Percentiles rank a stretch among this genome's conserved stretches.
These are phyloP conservation scores for Kregervanrija pseudodelftensis DNA, from an alignment of 805 yeast genomes.

Conservation along the genomic window DNA sequence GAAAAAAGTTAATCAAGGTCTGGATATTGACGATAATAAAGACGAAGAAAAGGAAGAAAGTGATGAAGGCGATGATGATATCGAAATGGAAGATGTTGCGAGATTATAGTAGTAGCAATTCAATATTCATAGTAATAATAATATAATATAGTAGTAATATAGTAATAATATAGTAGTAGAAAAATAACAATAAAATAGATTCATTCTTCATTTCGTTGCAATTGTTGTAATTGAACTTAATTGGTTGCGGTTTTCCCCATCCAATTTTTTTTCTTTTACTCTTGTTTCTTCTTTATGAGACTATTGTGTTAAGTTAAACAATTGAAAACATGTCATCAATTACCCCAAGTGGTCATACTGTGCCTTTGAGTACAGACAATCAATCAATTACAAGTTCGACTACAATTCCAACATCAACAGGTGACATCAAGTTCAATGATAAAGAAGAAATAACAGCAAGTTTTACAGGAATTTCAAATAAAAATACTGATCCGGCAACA, in stretches of 20 bases:
- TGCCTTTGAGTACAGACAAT: neutral
- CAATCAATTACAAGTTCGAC: conserved; percentile 4
- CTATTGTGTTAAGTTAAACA: too few species aligned
- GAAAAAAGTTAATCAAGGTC: conserved; percentile 47
- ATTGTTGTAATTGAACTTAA: too few species aligned
- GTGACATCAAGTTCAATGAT: conserved; percentile 24
- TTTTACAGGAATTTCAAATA: conserved; percentile 31
- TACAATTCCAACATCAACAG: conserved; percentile 17
- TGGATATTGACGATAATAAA: conserved; percentile 41
- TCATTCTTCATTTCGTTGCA: too few species aligned
- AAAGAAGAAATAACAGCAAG: conserved; percentile 31
- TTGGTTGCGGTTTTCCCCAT: neutral
- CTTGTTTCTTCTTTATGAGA: too few species aligned
- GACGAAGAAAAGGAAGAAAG: conserved; percentile 38
- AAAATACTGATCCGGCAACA: conserved; percentile 9
- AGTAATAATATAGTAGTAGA: too few species aligned
- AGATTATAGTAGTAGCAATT: too few species aligned
- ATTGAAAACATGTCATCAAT: too few species aligned
- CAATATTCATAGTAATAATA: too few species aligned
- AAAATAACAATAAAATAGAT: too few species aligned
- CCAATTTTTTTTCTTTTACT: neutral
- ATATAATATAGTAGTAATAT: too few species aligned
- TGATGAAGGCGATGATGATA: conserved; percentile 60
- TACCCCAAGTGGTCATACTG: too few species aligned
- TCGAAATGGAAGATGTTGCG: conserved; percentile 71